A percentile compares a stretch with the other conserved stretches of the same genome.
phyloP scores from a whole-genome alignment of 371 early-diverging fungal genomes.

The Dipsacomyces acuminosporus region DNA sequence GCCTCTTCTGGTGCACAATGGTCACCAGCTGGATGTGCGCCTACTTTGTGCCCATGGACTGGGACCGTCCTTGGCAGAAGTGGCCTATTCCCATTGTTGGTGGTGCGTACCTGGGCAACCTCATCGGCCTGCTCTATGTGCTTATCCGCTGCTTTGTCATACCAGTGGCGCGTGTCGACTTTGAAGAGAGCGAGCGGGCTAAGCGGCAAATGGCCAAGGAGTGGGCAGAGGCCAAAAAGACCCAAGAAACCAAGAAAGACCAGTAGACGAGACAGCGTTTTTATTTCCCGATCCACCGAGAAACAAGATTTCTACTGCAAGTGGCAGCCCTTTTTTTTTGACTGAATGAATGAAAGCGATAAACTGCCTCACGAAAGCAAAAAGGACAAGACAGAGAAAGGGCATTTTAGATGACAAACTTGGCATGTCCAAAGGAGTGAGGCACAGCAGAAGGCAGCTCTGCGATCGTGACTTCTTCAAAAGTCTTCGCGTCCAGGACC shows the following conservation, averaged over 20 bases:
- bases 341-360: too few relatives aligned
- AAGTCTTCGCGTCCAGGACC: slow-evolving; percentile 62
- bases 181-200: slow-evolving; percentile 13
- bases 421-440: slow-evolving; percentile 60
- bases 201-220: slow-evolving; percentile 10
- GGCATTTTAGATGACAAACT: slow-evolving; percentile 38
- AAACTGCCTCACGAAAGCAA: too few relatives aligned
- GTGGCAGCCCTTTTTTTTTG: too few relatives aligned
- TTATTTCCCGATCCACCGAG: too few relatives aligned
- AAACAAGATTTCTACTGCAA: too few relatives aligned
- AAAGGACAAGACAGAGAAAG: neutral
- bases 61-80: slow-evolving; percentile 46
- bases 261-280: neutral
- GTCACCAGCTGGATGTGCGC: slow-evolving; percentile 23
- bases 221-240: neutral
- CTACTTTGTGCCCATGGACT: slow-evolving; percentile 44
- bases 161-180: slow-evolving; percentile 29
- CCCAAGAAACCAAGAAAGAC: slow-evolving; percentile 13
- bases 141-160: slow-evolving; percentile 29
- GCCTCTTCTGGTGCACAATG: slow-evolving; percentile 40
- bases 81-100: slow-evolving; percentile 45
- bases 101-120: slow-evolving; percentile 38
- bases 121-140: slow-evolving; percentile 30
- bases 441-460: slow-evolving; percentile 59
- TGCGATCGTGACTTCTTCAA: slow-evolving; percentile 60